These are phyloP conservation scores for Dipteronia sinensis DNA, from an alignment of 345 rosid genomes.

Conservation along the genomic window DNA sequence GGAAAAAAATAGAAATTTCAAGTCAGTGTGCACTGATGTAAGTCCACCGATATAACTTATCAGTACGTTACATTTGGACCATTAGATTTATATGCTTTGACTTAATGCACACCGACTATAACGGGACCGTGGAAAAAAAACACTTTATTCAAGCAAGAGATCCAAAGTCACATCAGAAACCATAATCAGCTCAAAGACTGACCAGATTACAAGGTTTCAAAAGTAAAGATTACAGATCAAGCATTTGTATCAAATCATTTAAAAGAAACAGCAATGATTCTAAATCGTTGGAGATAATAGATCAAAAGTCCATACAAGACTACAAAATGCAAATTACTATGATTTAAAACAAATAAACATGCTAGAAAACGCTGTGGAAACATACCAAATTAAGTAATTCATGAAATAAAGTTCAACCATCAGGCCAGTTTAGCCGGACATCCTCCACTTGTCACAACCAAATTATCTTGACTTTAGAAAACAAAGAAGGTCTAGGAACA, in stretches of 20 bases:
- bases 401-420: neutral
- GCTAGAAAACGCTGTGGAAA: neutral
- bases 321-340: neutral
- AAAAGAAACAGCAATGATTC: neutral
- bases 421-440: neutral
- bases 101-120: too few species aligned
- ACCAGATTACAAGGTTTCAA: neutral
- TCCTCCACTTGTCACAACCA: neutral
- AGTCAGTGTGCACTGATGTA: too few species aligned
- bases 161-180: neutral
- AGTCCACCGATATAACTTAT: too few species aligned
- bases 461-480: neutral
- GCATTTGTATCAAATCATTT: neutral
- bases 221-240: too few species aligned
- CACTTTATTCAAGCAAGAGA: neutral
- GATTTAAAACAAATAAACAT: neutral
- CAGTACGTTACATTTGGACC: too few species aligned
- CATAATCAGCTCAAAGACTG: neutral
- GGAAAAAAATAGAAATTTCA: too few species aligned
- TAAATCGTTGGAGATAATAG: neutral
- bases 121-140: too few species aligned
- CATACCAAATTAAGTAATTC: neutral
- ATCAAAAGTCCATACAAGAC: conserved; percentile 8
- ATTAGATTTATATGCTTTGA: too few species aligned
- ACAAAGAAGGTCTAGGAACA: neutral